These are phyloP conservation scores for Vanrija sp. DNA, from an alignment of 1,284 basidiomycete genomes.

Conservation along the genomic window DNA sequence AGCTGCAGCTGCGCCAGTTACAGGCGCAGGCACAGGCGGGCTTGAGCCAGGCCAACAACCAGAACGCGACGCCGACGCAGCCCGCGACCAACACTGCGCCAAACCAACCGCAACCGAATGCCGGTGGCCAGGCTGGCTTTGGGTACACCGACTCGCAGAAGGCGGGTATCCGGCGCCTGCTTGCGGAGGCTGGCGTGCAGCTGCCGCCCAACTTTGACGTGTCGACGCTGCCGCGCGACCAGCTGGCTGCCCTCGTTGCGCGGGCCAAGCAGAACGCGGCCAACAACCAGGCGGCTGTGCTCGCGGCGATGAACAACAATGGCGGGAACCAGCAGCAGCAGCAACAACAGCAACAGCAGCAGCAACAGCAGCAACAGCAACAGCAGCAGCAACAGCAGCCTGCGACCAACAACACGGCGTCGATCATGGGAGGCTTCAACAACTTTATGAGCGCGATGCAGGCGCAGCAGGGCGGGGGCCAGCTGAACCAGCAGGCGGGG, in stretches of 20 bases:
- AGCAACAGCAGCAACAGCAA: neutral
- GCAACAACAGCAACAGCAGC: conserved; percentile 1
- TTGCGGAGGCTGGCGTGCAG: conserved; percentile 12
- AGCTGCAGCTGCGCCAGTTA: conserved; percentile 17
- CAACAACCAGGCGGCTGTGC: neutral
- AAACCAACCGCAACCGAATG: neutral
- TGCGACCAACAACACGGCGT: neutral
- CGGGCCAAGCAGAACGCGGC: conserved; percentile 7
- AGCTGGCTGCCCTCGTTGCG: conserved; percentile 9
- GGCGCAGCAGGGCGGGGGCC: neutral
- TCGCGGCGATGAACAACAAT: neutral
- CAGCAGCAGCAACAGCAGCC: neutral
- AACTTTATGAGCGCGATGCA: neutral
- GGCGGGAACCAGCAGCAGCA: conserved; percentile 3
- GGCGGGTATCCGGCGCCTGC: conserved; percentile 13
- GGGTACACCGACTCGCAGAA: neutral
- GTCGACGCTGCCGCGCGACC: conserved; percentile 15
- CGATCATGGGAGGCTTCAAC: neutral
- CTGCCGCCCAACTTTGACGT: conserved; percentile 18
- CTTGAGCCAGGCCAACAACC: neutral
- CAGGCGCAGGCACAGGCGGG: conserved; percentile 10
- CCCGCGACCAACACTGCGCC: neutral
- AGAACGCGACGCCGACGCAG: too few species aligned
- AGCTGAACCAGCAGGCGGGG: conserved; percentile 1
- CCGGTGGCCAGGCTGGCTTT: too few species aligned